Evolutionary conservation across 495 filamentous ascomycete genomes (phyloP).

Genomic region (Delitschia confertaspora): DNA sequence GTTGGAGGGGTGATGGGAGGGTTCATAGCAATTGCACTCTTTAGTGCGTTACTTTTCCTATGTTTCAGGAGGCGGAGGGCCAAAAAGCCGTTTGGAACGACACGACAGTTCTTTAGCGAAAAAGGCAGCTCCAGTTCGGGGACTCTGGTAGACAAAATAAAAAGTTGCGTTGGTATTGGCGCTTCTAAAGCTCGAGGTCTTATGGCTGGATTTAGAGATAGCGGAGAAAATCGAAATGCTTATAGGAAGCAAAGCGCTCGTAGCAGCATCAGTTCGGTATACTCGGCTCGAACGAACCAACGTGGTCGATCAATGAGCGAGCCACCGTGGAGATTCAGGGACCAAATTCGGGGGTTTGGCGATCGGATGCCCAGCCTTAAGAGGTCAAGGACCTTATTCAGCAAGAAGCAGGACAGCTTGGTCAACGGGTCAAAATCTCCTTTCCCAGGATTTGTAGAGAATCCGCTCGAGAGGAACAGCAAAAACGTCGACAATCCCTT

Average conservation of each 20-base stretch:
- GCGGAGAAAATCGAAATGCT: constrained; percentile 1
- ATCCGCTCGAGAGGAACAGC: constrained; percentile 14
- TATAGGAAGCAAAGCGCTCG: constrained; percentile 13
- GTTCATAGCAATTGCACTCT: constrained; percentile 14
- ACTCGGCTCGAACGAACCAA: constrained; percentile 15
- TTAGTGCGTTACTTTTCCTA: constrained; percentile 22
- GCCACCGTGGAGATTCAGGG: constrained; percentile 14
- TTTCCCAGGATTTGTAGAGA: constrained; percentile 17
- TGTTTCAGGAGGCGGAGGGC: constrained; percentile 19
- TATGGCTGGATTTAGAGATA: too few relatives aligned
- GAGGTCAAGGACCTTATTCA: constrained; percentile 11
- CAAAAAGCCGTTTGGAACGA: constrained; percentile 12
- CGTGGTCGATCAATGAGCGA: constrained; percentile 25
- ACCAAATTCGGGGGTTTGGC: constrained; percentile 20
- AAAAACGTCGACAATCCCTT: constrained; percentile 20
- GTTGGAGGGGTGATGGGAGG: constrained; percentile 24
- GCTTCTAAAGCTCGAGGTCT: too few relatives aligned
- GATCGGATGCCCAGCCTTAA: constrained; percentile 25
- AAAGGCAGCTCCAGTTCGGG: constrained; percentile 9
- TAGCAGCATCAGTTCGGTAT: constrained; percentile 25
- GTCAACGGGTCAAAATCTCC: constrained; percentile 11
- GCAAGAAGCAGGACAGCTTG: constrained; percentile 12
- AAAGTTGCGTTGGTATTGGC: not conserved
- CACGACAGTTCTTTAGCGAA: constrained; percentile 18
- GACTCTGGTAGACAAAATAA: too few relatives aligned